These are phyloP conservation scores for Grosmannia huntii DNA, from an alignment of 2,329 filamentous ascomycete species.

Conservation along the genomic window DNA sequence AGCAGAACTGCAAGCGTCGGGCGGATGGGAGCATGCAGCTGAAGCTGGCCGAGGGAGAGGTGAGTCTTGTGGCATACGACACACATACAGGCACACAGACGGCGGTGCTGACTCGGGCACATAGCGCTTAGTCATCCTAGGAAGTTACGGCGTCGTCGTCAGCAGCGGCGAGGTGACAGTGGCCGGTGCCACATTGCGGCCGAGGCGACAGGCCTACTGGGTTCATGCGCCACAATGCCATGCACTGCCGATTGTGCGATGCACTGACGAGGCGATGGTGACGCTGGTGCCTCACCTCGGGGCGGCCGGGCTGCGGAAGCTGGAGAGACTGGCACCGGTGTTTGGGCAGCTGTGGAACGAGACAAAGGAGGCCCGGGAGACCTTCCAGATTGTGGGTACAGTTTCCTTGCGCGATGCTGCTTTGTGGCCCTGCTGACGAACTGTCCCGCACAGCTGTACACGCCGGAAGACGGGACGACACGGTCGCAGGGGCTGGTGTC, in stretches of 20 bases:
- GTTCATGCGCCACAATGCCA: constrained; percentile 57
- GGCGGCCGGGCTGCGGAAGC: constrained; percentile 32
- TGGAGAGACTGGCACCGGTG: constrained; percentile 51
- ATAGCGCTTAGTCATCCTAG: constrained; percentile 50
- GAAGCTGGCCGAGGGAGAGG: constrained; percentile 35
- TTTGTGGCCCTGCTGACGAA: neutral
- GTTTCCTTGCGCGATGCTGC: no score
- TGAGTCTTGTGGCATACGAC: constrained; percentile 14
- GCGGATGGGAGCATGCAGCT: constrained; percentile 28
- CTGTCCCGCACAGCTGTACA: constrained; percentile 36
- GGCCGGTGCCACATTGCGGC: constrained; percentile 47
- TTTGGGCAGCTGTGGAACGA: constrained; percentile 57
- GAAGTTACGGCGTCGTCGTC: constrained; percentile 54
- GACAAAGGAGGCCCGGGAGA: neutral
- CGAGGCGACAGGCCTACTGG: constrained; percentile 29
- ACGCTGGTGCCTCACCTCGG: constrained; percentile 43
- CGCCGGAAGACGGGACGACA: constrained; percentile 27
- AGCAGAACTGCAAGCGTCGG: constrained; percentile 29
- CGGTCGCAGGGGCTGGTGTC: constrained; percentile 40
- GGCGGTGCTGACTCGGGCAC: neutral
- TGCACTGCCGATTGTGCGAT: constrained; percentile 54
- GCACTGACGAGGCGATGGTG: constrained; percentile 33
- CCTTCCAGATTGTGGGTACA: constrained; percentile 5
- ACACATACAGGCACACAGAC: no score
- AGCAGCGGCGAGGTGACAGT: constrained; percentile 49